Percentiles rank a stretch among this genome's conserved stretches.
Evolutionary conservation across 2,329 filamentous ascomycete genomes (phyloP).

Genomic region (Juglanconis oblonga): DNA sequence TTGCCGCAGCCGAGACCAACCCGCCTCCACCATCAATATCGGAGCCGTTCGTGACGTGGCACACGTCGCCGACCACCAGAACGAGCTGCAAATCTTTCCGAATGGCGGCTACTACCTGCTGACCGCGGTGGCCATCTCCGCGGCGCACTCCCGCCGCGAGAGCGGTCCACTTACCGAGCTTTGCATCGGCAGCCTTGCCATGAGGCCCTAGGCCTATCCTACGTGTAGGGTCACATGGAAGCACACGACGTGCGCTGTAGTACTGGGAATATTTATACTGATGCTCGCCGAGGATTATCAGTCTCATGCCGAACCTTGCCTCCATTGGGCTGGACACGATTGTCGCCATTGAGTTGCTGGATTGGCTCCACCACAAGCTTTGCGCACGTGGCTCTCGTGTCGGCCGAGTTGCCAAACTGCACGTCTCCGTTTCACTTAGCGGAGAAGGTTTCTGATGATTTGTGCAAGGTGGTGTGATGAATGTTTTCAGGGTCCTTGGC

Average conservation of each 20-base stretch:
- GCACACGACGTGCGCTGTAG: neutral
- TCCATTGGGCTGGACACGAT: neutral
- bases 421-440: neutral
- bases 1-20: slow-evolving; percentile 26
- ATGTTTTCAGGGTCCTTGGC: too few relatives aligned
- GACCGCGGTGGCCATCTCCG: slow-evolving; percentile 3
- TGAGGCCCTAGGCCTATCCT: neutral
- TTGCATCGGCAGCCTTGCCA: neutral
- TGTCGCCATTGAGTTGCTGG: neutral
- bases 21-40: slow-evolving; percentile 34
- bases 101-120: slow-evolving; percentile 23
- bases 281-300: neutral
- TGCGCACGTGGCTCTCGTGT: neutral
- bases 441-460: neutral
- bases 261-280: neutral
- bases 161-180: neutral
- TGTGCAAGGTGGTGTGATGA: too few relatives aligned
- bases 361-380: neutral
- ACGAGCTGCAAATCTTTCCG: slow-evolving; percentile 20
- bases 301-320: neutral
- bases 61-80: slow-evolving; percentile 25
- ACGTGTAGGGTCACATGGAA: neutral
- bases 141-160: neutral
- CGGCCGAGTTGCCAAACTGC: neutral
- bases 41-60: slow-evolving; percentile 28